Evolutionary conservation across 2,329 filamentous ascomycete species (phyloP), one percentile per base, ranked within the genome.

Genomic region (Tolypocladium guangdongense): DNA sequence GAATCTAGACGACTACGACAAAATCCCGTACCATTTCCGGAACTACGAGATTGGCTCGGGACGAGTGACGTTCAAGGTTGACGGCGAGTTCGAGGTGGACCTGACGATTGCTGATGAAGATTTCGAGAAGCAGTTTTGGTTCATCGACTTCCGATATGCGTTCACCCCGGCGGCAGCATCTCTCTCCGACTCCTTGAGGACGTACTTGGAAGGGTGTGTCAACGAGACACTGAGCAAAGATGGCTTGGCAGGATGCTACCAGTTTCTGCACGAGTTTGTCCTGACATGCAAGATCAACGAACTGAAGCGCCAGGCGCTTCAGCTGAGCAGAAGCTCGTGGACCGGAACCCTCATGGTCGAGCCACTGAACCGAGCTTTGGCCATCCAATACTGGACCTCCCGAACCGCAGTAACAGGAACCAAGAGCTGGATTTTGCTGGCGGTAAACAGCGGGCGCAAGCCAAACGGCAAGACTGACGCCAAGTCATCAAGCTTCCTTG

Each of bases 361-460:
- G 65, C 77, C 84, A 32, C 76, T 96, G 38, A 88, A 93, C 65
- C 82, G 93, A 56, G 86, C 86, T 32, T 74, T 99, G 54, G 83
- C 90, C 11, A 80, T 99, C 36, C 91, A 96, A 63, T 99, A 99
- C 70, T 99, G 93, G 93, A 76, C 81, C 18, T 78, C 81, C 50
- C 81, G 84, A 14, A 58, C 63, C 22, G 60, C 63, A 5, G 65
- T 69, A 33, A 73, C 73, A 41, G 82, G 82, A 1, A 76, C 80
- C 18, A 96, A 95, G 73, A 95, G 84, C 66, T 99, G 93, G 92
- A 76, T 99, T 49, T 85, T 97, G 58, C 76, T 99, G 50, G 91
- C 90, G 11, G 81, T 96, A 37, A 78, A 83, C 55, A 90, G 84
- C 63, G 85, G 85, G 35, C 75, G 72, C 52, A 77, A 74, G 54